A percentile compares a stretch with the other conserved stretches of the same genome.
phyloP scores from a whole-genome alignment of 2,329 filamentous ascomycete genomes.

The Venturia oleaginea region DNA sequence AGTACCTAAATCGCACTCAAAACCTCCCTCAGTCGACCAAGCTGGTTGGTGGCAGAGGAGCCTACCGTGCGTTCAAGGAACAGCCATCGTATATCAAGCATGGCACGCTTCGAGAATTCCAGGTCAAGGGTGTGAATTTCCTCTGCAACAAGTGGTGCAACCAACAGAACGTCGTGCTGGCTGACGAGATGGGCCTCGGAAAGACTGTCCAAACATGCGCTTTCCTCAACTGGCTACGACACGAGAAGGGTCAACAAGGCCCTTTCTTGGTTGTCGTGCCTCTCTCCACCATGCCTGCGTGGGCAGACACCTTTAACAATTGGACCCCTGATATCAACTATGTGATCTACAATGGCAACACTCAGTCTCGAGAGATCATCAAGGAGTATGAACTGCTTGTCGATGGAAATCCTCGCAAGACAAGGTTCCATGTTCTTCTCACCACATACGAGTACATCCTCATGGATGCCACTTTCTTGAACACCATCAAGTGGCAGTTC shows the following conservation, averaged over 20 bases:
- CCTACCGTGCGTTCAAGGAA: constrained; percentile 55
- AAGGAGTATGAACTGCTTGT: constrained; percentile 82
- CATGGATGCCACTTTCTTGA: constrained; percentile 72
- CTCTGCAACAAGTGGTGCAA: constrained; percentile 92
- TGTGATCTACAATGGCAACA: constrained; percentile 89
- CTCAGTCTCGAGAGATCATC: constrained; percentile 77
- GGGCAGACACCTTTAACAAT: constrained; percentile 94
- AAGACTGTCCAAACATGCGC: constrained; percentile 97
- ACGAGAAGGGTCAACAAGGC: constrained; percentile 80
- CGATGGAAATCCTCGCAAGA: constrained; percentile 76
- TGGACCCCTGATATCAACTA: constrained; percentile 97
- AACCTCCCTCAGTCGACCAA: constrained; percentile 74
- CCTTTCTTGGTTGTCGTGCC: constrained; percentile 97
- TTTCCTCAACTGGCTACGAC: constrained; percentile 93
- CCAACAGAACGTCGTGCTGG: constrained; percentile 90
- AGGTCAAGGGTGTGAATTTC: constrained; percentile 90
- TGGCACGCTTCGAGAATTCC: constrained; percentile 84
- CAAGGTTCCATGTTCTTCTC: constrained; percentile 94
- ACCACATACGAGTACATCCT: constrained; percentile 97
- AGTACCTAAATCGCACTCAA: constrained; percentile 74
- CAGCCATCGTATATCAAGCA: constrained; percentile 80
- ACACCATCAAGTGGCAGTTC: constrained; percentile 93
- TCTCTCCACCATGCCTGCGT: constrained; percentile 91
- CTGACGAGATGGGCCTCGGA: constrained; percentile 96
- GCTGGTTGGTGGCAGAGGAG: constrained; percentile 59